These are phyloP conservation scores for Edaphochlamys debaryana DNA, from an alignment of 139 green algal species.

Conservation along the genomic window DNA sequence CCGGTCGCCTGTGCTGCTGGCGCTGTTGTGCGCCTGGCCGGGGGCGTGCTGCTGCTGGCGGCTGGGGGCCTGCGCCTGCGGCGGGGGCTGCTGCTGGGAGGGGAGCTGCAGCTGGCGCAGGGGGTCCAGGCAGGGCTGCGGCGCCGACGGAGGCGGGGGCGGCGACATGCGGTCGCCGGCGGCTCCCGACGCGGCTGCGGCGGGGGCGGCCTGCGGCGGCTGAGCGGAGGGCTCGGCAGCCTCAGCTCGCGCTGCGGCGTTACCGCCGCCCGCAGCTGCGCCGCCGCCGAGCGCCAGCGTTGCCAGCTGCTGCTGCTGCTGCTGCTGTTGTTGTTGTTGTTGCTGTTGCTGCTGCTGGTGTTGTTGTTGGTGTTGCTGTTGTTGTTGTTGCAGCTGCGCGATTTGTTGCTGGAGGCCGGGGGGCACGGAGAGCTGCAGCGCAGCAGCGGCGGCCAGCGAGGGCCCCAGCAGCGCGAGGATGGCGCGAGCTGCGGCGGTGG, in stretches of 20 bases:
- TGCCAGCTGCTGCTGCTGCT: too few relatives aligned
- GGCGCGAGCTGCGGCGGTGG: conserved; percentile 10
- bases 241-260: background rate
- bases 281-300: too few relatives aligned
- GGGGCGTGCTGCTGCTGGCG: background rate
- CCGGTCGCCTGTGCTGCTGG: too few relatives aligned
- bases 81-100: conserved; percentile 9
- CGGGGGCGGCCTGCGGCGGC: too few relatives aligned
- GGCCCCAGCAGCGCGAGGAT: conserved; percentile 13
- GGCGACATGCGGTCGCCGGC: too few relatives aligned
- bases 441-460: background rate
- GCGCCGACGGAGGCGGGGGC: too few relatives aligned
- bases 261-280: too few relatives aligned
- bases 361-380: background rate
- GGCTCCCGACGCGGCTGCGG: too few relatives aligned
- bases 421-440: conserved; percentile 18
- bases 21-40: background rate
- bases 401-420: background rate
- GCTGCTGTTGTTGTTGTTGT: background rate
- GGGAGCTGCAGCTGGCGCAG: conserved; percentile 11
- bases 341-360: background rate
- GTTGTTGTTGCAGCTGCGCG: background rate
- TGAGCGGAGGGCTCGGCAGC: too few relatives aligned
- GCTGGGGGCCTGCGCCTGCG: background rate
- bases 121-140: too few relatives aligned